phyloP scores from a whole-genome alignment of 768 basidiomycete genomes.

The Clathrus columnatus region DNA sequence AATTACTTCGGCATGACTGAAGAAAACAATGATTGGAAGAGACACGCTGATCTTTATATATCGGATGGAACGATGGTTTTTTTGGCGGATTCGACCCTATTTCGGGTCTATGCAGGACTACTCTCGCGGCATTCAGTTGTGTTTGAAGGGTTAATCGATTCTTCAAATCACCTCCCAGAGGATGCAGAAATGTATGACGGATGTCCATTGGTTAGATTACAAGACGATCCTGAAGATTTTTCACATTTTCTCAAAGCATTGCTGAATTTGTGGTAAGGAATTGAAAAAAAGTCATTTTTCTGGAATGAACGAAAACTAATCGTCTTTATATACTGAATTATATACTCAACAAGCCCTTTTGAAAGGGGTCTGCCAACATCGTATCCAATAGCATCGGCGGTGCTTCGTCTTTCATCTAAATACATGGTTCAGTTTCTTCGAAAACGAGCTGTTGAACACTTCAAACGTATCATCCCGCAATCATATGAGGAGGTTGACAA shows the following conservation, averaged over 20 bases:
- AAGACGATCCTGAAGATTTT: conserved; percentile 16
- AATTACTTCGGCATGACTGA: too few relatives aligned
- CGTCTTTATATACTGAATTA: too few relatives aligned
- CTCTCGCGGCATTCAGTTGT: conserved; percentile 19
- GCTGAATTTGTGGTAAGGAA: background rate
- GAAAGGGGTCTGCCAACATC: background rate
- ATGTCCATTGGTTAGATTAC: conserved; percentile 19
- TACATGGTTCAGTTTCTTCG: conserved; percentile 2
- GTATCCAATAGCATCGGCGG: background rate
- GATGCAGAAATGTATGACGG: conserved; percentile 18
- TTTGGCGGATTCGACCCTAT: conserved; percentile 18
- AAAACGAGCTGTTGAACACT: background rate
- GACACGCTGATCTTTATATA: conserved; percentile 19
- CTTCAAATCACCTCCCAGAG: conserved; percentile 14
- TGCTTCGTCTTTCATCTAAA: conserved; percentile 1
- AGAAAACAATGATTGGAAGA: too few relatives aligned
- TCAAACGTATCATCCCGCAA: background rate
- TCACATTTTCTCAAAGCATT: conserved; percentile 12
- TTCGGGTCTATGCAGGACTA: conserved; percentile 19
- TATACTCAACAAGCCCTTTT: background rate
- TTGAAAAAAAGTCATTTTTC: conserved; percentile 1
- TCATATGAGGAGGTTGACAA: background rate
- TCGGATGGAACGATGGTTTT: conserved; percentile 20
- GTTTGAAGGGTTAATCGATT: conserved; percentile 19
- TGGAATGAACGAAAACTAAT: conserved; percentile 4